Percentiles rank a stretch among this genome's conserved stretches.
phyloP scores from a whole-genome alignment of 2,329 filamentous ascomycete species.

The Diplocarpon rosae region DNA sequence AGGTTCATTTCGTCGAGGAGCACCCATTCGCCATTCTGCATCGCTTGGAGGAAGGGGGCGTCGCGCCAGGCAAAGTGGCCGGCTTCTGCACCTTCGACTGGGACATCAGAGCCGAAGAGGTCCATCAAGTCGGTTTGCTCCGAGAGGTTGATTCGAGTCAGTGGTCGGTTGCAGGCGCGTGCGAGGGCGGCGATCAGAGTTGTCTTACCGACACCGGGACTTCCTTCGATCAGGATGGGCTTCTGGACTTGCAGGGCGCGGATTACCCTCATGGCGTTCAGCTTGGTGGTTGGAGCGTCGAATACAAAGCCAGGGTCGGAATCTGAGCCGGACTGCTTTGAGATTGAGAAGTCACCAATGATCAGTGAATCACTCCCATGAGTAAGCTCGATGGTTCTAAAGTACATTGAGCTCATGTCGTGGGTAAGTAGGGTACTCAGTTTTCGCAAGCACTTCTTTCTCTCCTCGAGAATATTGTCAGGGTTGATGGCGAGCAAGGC shows the following conservation, averaged over 20 bases:
- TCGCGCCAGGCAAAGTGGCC: conserved; percentile 94
- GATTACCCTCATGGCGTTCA: conserved; percentile 84
- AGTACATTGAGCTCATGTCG: conserved; percentile 57
- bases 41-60: conserved; percentile 87
- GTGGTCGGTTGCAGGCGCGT: conserved; percentile 62
- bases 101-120: conserved; percentile 91
- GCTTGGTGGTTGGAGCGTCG: conserved; percentile 76
- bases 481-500: conserved; percentile 67
- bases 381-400: conserved; percentile 46
- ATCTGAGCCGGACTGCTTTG: conserved; percentile 37
- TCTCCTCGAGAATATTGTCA: conserved; percentile 58
- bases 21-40: conserved; percentile 96
- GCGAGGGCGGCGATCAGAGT: conserved; percentile 82
- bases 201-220: conserved; percentile 96
- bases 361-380: conserved; percentile 43
- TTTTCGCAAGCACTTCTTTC: conserved; percentile 60
- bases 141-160: conserved; percentile 93
- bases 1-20: conserved; percentile 97
- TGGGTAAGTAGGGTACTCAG: conserved; percentile 54
- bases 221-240: conserved; percentile 89
- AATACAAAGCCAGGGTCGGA: conserved; percentile 61
- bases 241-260: conserved; percentile 82
- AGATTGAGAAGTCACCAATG: conserved; percentile 66
- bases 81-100: conserved; percentile 81
- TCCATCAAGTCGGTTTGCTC: conserved; percentile 98